Evolutionary conservation across 192 early-diverging fungal genomes (phyloP), one percentile per base, ranked within the genome.

Genomic region (Gonapodya prolifera): DNA sequence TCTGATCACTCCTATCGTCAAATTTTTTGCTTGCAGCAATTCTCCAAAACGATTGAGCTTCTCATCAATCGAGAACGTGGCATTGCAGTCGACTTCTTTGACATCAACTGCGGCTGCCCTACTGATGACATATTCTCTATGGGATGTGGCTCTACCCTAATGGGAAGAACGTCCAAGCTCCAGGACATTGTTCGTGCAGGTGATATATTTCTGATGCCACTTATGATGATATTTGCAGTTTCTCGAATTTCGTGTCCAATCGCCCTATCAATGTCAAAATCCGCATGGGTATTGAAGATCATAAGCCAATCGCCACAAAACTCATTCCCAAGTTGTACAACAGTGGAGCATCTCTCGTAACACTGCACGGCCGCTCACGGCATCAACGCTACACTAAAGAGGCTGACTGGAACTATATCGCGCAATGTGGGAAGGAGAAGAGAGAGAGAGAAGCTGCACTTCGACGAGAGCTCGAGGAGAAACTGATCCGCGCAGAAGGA

Each of bases 71-170:
- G 79, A 1, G 30, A 88, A 75, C 76, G 84, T 33, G 84, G 87
- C 33, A 86, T 90, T 30, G 83, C 88, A 2, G 89, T 97, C 18
- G 96, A 99, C 81, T 99, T 99, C 83, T 87, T 99, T 33, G 97
- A 99, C 82, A 80, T 99, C 75, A 99, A 99, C 83, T 85, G 95
- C 87, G 97, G 97, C 0, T 99, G 97, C 82, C 97, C 97, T 13
- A 93, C 97, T 33, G 97, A 99, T 73, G 80, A 91, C 28, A 89
- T 97, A 33, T 93, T 84, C 77, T 90, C 91, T 70, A 84, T 79
- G 81, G 97, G 97, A 69, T 85, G 85, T 35, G 97, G 97, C 45
- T 91, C 89, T 70, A 93, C 94, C 34, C 85, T 99, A 76, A 79
- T 98, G 81, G 87, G 87, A 1, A 78, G 89, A 0, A 82, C 84